Evolutionary conservation across 2,329 filamentous ascomycete species (phyloP), one percentile per base, ranked within the genome.

Genomic region (Verticillium albo-atrum): DNA sequence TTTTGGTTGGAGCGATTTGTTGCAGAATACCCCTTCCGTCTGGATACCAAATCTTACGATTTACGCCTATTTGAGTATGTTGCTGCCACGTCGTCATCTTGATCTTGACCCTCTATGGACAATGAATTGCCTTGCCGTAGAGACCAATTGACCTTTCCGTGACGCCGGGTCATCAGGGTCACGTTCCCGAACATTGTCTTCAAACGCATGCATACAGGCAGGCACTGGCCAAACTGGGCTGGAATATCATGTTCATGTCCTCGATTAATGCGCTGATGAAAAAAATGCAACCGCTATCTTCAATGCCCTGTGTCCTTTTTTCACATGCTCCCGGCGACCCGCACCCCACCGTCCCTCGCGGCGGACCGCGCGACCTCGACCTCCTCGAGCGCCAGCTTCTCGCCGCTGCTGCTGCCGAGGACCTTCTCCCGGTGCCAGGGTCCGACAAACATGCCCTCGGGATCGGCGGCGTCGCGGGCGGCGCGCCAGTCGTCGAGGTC

Each of bases 401-500:
- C 61, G 1, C 68, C 72, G 20, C 71, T 70, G 1, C 68, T 71
- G 20, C 71, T 70, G 30, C 72, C 74, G 50, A 86, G 71, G 23
- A 97, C 77, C 67, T 85, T 85, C 56, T 89, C 82, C 28, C 89
- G 82, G 74, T 97, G 92, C 94, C 94, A 99, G 55, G 92, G 88
- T 2, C 94, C 94, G 15, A 94, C 81, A 74, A 97, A 97, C 83
- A 96, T 89, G 59, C 92, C 92, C 62, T 92, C 86, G 0, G 89
- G 89, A 69, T 97, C 92, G 34, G 85, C 86, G 57, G 86, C 80
- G 61, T 89, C 81, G 57, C 92, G 82, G 6, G 96, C 81, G 28
- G 80, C 76, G 47, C 89, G 79, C 83, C 89, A 97, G 54, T 83
- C 75, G 20, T 80, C 75, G 60, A 96, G 78, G 54, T 88, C 77